Evolutionary conservation across 306 rosid species (phyloP), one percentile per base, ranked within the genome.

Genomic region (Fragaria ananassa): DNA sequence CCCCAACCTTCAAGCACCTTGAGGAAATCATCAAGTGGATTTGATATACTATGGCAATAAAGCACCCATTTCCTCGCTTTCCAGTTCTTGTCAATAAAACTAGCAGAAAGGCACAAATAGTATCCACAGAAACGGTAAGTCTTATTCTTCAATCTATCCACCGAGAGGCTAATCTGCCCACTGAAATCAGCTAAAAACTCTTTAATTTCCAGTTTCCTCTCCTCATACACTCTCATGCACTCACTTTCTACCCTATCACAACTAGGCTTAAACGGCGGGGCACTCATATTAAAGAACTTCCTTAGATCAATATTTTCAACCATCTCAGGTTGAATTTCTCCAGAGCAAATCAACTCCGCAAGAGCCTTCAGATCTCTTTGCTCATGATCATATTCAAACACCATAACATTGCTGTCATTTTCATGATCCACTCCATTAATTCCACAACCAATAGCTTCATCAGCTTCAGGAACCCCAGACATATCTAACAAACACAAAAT

Each of bases 81-180:
- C 81, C 81, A 61, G 62, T 23, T 64, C 23, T 71, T 23, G 41
- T 62, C 72, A 39, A 78, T 71, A 41, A 78, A 78, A 63, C 64
- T 63, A 5, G 70, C 49, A 2, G 71, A 61, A 23, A 78, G 27
- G 72, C 65, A 62, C 17, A 78, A 29, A 51, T 71, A 71, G 8
- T 62, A 25, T 19, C 13, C 58, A 41, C 19, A n/a, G 76, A 34
- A 19, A 51, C 25, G 9, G 50, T 17, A 17, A 27, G n/a, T 49
- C 9, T 72, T 23, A 10, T 54, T 6, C 65, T 50, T 53, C 50
- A 53, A 19, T 17, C 23, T 5, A 42, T 77, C 75, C 57, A 45
- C 75, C 14, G 62, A 78, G 41, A 71, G 64, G 64, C 77, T 17
- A 63, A 62, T 63, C 34, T 50, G 53, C 15, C 81, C 81, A 62